A percentile compares a stretch with the other conserved stretches of the same genome.
Conservation (phyloP, 1,139 yeast genomes). For the Geotrichum carabidarum region DNA sequence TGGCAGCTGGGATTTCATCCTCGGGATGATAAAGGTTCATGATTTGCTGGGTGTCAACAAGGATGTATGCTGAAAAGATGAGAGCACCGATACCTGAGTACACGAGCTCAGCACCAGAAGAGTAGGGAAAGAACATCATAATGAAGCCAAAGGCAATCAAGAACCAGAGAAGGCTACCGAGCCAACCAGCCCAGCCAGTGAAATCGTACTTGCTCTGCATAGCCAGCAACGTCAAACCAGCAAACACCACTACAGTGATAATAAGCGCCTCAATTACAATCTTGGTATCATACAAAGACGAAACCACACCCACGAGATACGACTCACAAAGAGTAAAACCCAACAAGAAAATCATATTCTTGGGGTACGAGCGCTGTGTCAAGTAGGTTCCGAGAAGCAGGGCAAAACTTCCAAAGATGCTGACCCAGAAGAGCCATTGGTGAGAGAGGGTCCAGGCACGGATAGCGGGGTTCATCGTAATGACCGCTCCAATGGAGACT, state of each 20-base stretch:
- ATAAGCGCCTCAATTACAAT: conserved; percentile 67
- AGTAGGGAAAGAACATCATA: conserved; percentile 61
- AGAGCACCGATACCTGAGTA: conserved; percentile 73
- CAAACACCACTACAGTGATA: conserved; percentile 63
- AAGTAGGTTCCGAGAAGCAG: conserved; percentile 55
- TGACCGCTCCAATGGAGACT: conserved; percentile 52
- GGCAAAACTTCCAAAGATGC: conserved; percentile 57
- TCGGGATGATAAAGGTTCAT: conserved; percentile 79
- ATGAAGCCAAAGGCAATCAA: conserved; percentile 71
- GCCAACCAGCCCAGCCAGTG: conserved; percentile 63
- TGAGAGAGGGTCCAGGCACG: conserved; percentile 57
- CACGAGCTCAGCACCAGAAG: conserved; percentile 51
- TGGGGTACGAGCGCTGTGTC: conserved; percentile 62
- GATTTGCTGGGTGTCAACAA: conserved; percentile 77
- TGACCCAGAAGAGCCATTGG: conserved; percentile 56
- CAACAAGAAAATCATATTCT: conserved; percentile 51
- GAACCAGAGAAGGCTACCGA: conserved; percentile 59
- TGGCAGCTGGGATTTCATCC: conserved; percentile 77
- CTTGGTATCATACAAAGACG: conserved; percentile 59
- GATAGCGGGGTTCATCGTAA: conserved; percentile 46
- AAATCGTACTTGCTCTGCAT: conserved; percentile 79
- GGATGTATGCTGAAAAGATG: conserved; percentile 64
- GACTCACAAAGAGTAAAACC: conserved; percentile 73
- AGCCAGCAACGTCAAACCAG: conserved; percentile 73
- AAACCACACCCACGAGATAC: conserved; percentile 63